A percentile compares a stretch with the other conserved stretches of the same genome.
These are phyloP conservation scores for Phascolomyces articulosus DNA, from an alignment of 371 early-diverging fungal genomes.

Conservation along the genomic window DNA sequence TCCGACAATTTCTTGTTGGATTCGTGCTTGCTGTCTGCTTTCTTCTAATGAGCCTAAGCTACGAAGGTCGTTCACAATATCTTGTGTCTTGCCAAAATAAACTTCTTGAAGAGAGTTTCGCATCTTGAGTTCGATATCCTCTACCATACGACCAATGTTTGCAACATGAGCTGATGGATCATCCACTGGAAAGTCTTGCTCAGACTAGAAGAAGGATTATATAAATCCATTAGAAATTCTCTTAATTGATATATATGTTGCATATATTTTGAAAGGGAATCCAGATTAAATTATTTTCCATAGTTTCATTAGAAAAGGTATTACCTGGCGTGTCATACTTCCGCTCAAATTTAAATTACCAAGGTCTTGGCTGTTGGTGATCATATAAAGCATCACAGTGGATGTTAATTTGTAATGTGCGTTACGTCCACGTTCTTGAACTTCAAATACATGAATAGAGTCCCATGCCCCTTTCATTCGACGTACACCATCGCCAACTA, in stretches of 20 bases:
- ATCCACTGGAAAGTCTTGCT: slow-evolving; percentile 81
- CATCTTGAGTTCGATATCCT: slow-evolving; percentile 97
- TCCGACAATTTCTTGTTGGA: slow-evolving; percentile 75
- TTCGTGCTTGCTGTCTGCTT: slow-evolving; percentile 61
- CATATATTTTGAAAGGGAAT: too few relatives aligned
- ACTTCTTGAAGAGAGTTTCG: slow-evolving; percentile 91
- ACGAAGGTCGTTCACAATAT: slow-evolving; percentile 93
- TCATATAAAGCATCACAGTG: slow-evolving; percentile 93
- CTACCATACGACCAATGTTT: slow-evolving; percentile 96
- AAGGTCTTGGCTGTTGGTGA: slow-evolving; percentile 65
- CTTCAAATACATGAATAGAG: slow-evolving; percentile 97
- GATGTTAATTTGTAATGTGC: slow-evolving; percentile 95
- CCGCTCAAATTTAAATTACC: slow-evolving; percentile 90
- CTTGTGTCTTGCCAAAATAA: slow-evolving; percentile 98
- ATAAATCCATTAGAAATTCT: background rate
- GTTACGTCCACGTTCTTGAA: slow-evolving; percentile 78
- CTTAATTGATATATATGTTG: too few relatives aligned
- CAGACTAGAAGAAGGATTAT: slow-evolving; percentile 51
- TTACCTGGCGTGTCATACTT: slow-evolving; percentile 90
- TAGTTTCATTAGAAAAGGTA: too few relatives aligned
- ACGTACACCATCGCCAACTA: slow-evolving; percentile 67
- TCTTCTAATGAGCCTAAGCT: slow-evolving; percentile 76
- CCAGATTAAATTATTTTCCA: too few relatives aligned
- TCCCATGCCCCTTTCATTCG: slow-evolving; percentile 96
- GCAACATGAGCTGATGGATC: slow-evolving; percentile 82